phyloP scores from a whole-genome alignment of 2,329 filamentous ascomycete species.

The Parastagonospora avenae region DNA sequence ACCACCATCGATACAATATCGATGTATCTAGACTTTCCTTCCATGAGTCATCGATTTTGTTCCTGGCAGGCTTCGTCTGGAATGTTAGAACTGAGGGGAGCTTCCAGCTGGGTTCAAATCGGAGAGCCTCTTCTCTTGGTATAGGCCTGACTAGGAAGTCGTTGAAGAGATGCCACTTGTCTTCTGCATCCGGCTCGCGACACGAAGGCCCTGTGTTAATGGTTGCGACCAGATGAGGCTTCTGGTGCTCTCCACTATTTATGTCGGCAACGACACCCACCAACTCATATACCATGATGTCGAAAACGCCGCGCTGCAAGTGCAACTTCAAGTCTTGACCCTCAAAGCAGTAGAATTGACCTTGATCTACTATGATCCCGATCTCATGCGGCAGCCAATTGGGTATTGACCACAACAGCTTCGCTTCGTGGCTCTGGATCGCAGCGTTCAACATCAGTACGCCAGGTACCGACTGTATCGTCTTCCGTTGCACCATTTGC shows the following conservation, averaged over 20 bases:
- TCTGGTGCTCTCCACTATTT: slow-evolving; percentile 81
- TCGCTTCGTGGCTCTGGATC: slow-evolving; percentile 73
- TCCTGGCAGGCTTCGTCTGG: slow-evolving; percentile 80
- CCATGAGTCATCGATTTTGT: slow-evolving; percentile 85
- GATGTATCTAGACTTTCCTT: slow-evolving; percentile 82
- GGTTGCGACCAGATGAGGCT: slow-evolving; percentile 88
- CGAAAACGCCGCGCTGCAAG: slow-evolving; percentile 76
- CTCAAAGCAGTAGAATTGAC: slow-evolving; percentile 94
- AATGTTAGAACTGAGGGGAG: slow-evolving; percentile 85
- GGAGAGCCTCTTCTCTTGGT: slow-evolving; percentile 79
- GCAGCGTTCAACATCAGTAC: slow-evolving; percentile 89
- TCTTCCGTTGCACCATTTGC: slow-evolving; percentile 81
- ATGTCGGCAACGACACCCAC: slow-evolving; percentile 91
- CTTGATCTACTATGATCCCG: slow-evolving; percentile 85
- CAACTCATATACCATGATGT: slow-evolving; percentile 87
- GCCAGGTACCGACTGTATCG: slow-evolving; percentile 78
- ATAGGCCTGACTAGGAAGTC: slow-evolving; percentile 90
- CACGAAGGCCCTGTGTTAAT: slow-evolving; percentile 80
- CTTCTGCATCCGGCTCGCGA: slow-evolving; percentile 62
- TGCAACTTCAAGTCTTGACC: slow-evolving; percentile 85
- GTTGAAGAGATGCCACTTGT: slow-evolving; percentile 95
- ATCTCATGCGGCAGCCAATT: slow-evolving; percentile 95
- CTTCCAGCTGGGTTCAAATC: slow-evolving; percentile 93
- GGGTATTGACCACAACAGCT: slow-evolving; percentile 83
- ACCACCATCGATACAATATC: slow-evolving; percentile 77